Evolutionary conservation across 345 rosid species (phyloP), one percentile per base, ranked within the genome.

Genomic region (Acer saccharum): DNA sequence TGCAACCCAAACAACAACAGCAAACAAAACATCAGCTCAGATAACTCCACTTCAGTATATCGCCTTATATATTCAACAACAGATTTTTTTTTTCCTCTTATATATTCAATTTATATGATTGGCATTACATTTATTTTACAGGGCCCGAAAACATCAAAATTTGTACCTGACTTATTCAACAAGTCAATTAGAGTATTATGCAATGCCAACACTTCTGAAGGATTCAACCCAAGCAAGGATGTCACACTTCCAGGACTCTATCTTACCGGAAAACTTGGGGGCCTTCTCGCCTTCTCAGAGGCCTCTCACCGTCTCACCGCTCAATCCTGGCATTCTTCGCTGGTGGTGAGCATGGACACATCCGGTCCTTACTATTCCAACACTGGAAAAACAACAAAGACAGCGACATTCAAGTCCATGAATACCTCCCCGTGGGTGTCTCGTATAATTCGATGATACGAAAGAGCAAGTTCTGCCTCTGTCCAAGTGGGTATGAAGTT

Each of bases 401-500:
- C 27, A 1, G 27, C 0, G 27, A 25, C 27, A 62, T 94, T 23
- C 86, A 72, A 75, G 90, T 92, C 46, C 86, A 86, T 62, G 93
- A 89, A 35, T 18, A 84, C 16, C 68, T 89, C 7, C 94, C 95
- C 0, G 25, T 70, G 0, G 86, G 76, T 2, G 63, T 84, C 18
- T 86, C 86, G 17, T 94, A 91, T 68, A 74, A 60, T 7, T 77
- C 78, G 0, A 88, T 86, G 93, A 74, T 94, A 81, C 87, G 80
- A 72, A 86, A 69, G 44, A 88, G 92, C 83, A 90, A 80, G 83
- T 90, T 69, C 41, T 90, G 97, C 78, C 81, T 91, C 11, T 91
- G 94, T 73, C 96, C 98, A 0, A 91, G 94, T 10, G 93, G 98
- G n/a, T 86, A 89, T 61, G 98, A 91, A 81, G 98, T 93, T 14